A percentile compares a stretch with the other conserved stretches of the same genome.
Evolutionary conservation across 257 asterid genomes (phyloP).

Genomic region (Haberlea rhodopensis): DNA sequence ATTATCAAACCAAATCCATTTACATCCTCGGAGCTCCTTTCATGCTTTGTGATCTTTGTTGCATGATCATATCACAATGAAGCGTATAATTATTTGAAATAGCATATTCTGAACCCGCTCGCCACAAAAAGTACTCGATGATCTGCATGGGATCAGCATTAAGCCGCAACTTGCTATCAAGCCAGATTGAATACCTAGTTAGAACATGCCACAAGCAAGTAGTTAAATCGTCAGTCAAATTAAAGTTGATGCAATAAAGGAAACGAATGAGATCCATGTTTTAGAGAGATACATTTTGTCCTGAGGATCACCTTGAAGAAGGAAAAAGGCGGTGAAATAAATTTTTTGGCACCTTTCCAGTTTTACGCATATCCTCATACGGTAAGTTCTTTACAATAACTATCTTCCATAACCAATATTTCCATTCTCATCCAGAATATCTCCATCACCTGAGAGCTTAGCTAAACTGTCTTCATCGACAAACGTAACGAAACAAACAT

Average conservation of each 20-base stretch:
- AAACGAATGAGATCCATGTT: conserved; percentile 20
- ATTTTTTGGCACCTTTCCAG: conserved; percentile 94
- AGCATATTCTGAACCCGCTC: conserved; percentile 75
- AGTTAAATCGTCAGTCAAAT: conserved; percentile 19
- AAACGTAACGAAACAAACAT: conserved; percentile 85
- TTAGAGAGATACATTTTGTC: conserved; percentile 15
- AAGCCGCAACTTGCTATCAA: conserved; percentile 90
- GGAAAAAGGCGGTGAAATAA: conserved; percentile 91
- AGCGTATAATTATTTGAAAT: conserved; percentile 87
- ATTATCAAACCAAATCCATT: too few relatives aligned
- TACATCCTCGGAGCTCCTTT: too few relatives aligned
- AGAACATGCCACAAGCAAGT: conserved; percentile 22
- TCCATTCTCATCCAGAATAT: conserved; percentile 65
- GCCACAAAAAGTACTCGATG: conserved; percentile 81
- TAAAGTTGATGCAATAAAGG: conserved; percentile 17
- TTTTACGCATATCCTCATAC: conserved; percentile 71
- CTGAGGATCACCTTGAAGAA: conserved; percentile 71
- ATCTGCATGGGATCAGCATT: conserved; percentile 81
- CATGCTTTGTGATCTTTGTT: too few relatives aligned
- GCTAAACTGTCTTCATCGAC: conserved; percentile 74
- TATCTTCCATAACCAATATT: conserved; percentile 81
- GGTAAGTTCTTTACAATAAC: conserved; percentile 76
- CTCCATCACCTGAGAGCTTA: conserved; percentile 69
- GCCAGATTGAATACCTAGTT: conserved; percentile 87
- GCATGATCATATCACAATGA: too few relatives aligned